These are phyloP conservation scores for Trametes elegans DNA, from an alignment of 768 basidiomycete species.

Conservation along the genomic window DNA sequence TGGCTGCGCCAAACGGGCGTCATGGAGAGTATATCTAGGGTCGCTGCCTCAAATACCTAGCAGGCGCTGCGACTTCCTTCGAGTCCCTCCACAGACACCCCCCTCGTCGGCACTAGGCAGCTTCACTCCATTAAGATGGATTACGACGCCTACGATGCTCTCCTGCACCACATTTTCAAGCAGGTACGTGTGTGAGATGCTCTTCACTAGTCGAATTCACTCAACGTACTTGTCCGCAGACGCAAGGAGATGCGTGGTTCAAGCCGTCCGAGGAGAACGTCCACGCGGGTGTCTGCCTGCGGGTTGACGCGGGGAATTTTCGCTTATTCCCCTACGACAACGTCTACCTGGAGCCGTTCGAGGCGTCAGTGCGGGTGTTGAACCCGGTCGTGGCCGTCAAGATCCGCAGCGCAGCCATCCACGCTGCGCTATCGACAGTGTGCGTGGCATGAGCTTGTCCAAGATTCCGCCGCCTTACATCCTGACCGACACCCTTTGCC, in stretches of 20 bases:
- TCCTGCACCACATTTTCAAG: conserved; percentile 78
- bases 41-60: no score
- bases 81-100: neutral
- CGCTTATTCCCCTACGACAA: conserved; percentile 88
- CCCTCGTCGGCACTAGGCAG: neutral
- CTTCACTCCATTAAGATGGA: conserved; percentile 43
- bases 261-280: conserved; percentile 82
- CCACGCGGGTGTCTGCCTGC: conserved; percentile 76
- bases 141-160: conserved; percentile 72
- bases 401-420: conserved; percentile 75
- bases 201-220: neutral
- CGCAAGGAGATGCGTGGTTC: conserved; percentile 83
- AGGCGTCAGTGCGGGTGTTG: conserved; percentile 68
- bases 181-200: conserved; percentile 42
- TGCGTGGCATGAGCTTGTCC: conserved; percentile 35
- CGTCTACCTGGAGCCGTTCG: conserved; percentile 72
- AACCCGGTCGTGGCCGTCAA: conserved; percentile 90
- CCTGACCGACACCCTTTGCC: neutral
- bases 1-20: neutral
- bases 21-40: neutral
- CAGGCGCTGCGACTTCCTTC: neutral
- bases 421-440: conserved; percentile 73
- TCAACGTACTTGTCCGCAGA: conserved; percentile 37
- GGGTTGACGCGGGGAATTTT: conserved; percentile 65
- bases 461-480: no score